phyloP scores from a whole-genome alignment of 192 early-diverging fungal genomes.

The Podila horticola region DNA sequence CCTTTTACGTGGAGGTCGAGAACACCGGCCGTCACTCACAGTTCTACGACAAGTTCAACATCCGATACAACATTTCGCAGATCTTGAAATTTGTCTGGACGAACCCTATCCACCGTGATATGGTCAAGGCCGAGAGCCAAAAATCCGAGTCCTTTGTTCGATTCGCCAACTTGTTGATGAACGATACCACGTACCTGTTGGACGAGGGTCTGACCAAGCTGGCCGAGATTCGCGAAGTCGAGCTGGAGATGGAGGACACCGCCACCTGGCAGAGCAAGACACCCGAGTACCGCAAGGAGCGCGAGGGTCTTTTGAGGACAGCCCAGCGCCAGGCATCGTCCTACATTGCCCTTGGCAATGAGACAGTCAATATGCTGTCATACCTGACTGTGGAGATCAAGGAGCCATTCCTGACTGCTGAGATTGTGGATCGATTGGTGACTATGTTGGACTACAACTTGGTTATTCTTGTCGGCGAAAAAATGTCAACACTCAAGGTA shows the following conservation, averaged over 20 bases:
- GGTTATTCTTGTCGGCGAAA: slow-evolving; percentile 87
- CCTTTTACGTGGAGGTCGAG: slow-evolving; percentile 97
- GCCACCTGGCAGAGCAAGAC: slow-evolving; percentile 58
- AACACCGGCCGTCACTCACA: slow-evolving; percentile 91
- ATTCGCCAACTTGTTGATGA: slow-evolving; percentile 92
- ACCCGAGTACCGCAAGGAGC: slow-evolving; percentile 70
- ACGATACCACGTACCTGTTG: slow-evolving; percentile 93
- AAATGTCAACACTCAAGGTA: slow-evolving; percentile 90
- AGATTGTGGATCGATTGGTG: slow-evolving; percentile 92
- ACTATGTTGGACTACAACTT: slow-evolving; percentile 99
- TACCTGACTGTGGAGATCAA: slow-evolving; percentile 85
- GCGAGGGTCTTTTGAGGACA: slow-evolving; percentile 61
- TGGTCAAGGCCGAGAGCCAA: slow-evolving; percentile 67
- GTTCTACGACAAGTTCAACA: slow-evolving; percentile 99
- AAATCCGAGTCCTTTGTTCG: slow-evolving; percentile 82
- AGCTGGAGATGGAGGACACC: slow-evolving; percentile 79
- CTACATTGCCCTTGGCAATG: slow-evolving; percentile 88
- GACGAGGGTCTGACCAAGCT: slow-evolving; percentile 93
- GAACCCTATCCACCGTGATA: slow-evolving; percentile 74
- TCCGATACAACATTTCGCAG: slow-evolving; percentile 95
- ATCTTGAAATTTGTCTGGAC: slow-evolving; percentile 87
- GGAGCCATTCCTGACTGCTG: slow-evolving; percentile 85
- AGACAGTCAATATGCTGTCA: slow-evolving; percentile 93
- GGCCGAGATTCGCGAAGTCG: slow-evolving; percentile 82
- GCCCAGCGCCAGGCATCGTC: slow-evolving; percentile 88